phyloP scores from a whole-genome alignment of 2,329 filamentous ascomycete genomes.

The Talaromyces marneffei region DNA sequence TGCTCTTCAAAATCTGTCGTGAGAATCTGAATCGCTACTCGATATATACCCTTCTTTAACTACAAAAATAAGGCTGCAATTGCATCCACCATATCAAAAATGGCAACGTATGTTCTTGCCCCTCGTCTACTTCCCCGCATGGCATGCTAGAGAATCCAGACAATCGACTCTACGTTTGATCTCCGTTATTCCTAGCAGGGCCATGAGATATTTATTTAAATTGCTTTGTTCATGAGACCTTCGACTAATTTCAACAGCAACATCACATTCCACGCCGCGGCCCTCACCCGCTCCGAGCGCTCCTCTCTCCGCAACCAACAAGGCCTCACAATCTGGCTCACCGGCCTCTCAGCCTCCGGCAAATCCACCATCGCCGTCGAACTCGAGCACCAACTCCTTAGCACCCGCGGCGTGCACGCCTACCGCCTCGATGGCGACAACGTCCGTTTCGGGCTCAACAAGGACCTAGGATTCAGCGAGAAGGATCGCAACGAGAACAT shows the following conservation, averaged over 20 bases:
- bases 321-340: conserved; percentile 96
- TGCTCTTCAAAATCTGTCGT: background rate
- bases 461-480: conserved; percentile 91
- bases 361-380: conserved; percentile 97
- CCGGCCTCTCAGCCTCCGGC: conserved; percentile 88
- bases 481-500: conserved; percentile 97
- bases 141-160: background rate
- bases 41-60: background rate
- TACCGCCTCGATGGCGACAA: conserved; percentile 98
- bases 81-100: conserved; percentile 1
- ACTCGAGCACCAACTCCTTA: conserved; percentile 88
- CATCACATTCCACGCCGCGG: conserved; percentile 44
- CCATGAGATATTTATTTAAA: background rate
- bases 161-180: background rate
- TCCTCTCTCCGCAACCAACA: conserved; percentile 62
- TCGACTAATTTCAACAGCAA: conserved; percentile 28
- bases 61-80: background rate
- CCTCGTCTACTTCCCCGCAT: conserved; percentile 11
- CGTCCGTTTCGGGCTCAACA: conserved; percentile 95
- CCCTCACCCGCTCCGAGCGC: conserved; percentile 39
- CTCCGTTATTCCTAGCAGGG: background rate
- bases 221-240: background rate
- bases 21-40: background rate
- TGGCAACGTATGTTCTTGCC: conserved; percentile 15
- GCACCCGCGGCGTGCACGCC: conserved; percentile 64